Evolutionary conservation across 129 eudicot genomes (phyloP), one percentile per base, ranked within the genome.

Genomic region (Pittosporum tobira): DNA sequence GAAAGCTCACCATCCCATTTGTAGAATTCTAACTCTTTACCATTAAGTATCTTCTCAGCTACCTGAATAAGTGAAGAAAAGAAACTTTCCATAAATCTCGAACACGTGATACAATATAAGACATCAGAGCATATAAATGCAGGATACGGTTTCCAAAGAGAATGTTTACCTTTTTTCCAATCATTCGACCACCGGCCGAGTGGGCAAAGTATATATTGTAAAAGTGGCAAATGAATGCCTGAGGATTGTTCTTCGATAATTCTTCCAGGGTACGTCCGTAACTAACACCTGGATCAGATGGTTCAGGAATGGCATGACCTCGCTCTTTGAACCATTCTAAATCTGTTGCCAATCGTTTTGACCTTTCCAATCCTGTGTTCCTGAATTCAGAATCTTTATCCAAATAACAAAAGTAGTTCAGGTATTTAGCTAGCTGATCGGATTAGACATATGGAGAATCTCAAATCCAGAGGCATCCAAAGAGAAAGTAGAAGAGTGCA

Each of bases 151-250:
- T 36, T 48, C 1, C 2, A 47, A 28, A 23, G 20, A 14, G 30
- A 60, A 15, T 42, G 18, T 65, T 59, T 34, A 91, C 98, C 98
- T 91, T 91, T 68, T 61, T 86, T 31, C 98, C 96, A 4, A 91
- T 87, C 98, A 91, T 91, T 51, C 88, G 80, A 60, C 98, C 98
- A 42, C 98, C 98, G 28, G 98, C 98, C 13, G 88, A 52, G 71
- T 91, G 98, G 1, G 96, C 98, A 70, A 91, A 91, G 70, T 91
- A 87, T 3, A 71, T 81, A 67, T 91, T 91, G 75, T 91, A 87
- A 54, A 91, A 91, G 62, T 91, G 98, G 76, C 98, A 91, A 45
- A 91, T 86, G 64, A 91, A 91, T 28, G 88, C 95, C 55, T 71
- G 98, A 40, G 98, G 96, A 70, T 91, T 88, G 13, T 79, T 87